Percentiles rank a stretch among this genome's conserved stretches.
These are phyloP conservation scores for Leccinum disarticulatum DNA, from an alignment of 768 basidiomycete genomes.

Conservation along the genomic window DNA sequence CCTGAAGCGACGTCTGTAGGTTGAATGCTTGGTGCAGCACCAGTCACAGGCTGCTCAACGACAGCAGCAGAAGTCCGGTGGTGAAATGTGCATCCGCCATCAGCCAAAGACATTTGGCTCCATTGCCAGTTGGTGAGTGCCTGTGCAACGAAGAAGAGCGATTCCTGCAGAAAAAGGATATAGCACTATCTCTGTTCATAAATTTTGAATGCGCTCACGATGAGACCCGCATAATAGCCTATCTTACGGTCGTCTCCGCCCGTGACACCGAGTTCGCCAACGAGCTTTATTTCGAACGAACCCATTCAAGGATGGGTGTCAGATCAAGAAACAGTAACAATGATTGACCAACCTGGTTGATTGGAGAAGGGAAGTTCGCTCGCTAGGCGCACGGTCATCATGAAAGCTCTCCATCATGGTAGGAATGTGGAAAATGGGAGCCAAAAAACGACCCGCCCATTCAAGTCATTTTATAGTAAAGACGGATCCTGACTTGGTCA, in stretches of 20 bases:
- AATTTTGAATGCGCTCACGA: slow-evolving; percentile 37
- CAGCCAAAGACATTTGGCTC: slow-evolving; percentile 49
- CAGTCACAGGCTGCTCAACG: too few species aligned
- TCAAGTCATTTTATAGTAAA: too few species aligned
- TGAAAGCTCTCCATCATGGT: background rate
- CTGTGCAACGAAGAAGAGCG: slow-evolving; percentile 59
- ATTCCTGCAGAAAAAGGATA: slow-evolving; percentile 43
- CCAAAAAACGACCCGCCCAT: background rate
- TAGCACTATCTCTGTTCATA: background rate
- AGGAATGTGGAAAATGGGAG: background rate
- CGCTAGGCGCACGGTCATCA: slow-evolving; percentile 41
- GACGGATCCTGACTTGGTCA: too few species aligned
- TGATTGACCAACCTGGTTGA: slow-evolving; percentile 47
- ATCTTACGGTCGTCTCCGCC: slow-evolving; percentile 63
- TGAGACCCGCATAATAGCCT: slow-evolving; percentile 65
- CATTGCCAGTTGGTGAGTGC: slow-evolving; percentile 60
- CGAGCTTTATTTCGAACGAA: slow-evolving; percentile 40
- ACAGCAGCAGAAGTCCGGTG: too few species aligned
- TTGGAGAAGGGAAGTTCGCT: slow-evolving; percentile 46
- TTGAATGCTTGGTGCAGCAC: too few species aligned
- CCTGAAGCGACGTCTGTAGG: too few species aligned
- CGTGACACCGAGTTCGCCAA: slow-evolving; percentile 62
- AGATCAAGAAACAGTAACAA: too few species aligned
- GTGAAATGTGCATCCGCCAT: too few species aligned
- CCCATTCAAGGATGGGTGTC: background rate